Base-by-base conservation (phyloP, 179 eudicot genomes). In the Silene vulgaris region DNA sequence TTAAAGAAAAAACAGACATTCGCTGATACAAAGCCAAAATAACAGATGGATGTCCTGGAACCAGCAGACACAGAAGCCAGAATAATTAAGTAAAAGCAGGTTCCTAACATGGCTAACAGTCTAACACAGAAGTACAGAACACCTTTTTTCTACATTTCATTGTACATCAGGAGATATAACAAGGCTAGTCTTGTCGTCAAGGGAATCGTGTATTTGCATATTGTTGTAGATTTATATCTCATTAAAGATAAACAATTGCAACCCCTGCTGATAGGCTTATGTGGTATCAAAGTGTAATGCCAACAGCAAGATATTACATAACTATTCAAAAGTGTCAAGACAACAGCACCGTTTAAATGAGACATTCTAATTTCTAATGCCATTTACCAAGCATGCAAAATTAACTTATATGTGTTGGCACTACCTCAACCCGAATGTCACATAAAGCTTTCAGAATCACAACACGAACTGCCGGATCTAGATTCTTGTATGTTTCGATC, bases 351-450 rank as follows among this genome's bases (percentile, higher is more conserved):
- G 35, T 68, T 61, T 21, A 50, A 37, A n/a, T 23, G n/a, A 28
- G 35, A 19, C 13, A n/a, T 19, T 50, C 21, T n/a, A 35, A 26
- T 60, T 65, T 62, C 8, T 14, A 26, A 35, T 30, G 69, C n/a
- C 16, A 68, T 67, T 29, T 30, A 29, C 64, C 11, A 69, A 8
- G 50, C 37, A 45, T 71, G 21, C 67, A 65, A 30, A 43, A 50
- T 37, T 35, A 64, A 71, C 59, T 45, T 17, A 37, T 21, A 78
- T 20, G 45, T 64, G 45, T 65, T 29, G 19, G 50, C 77, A 30
- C 76, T 88, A 95, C 99, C 99, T 95, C 99, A 80, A 95, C 97
- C 62, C 99, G 97, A 65, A 95, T 95, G 80, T 95, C 99, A 69
- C 99, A 95, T 13, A 95, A 79, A 35, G 99, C 99, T 84, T 95